Conservation (phyloP, 345 rosid species). For the Pugionium dolabratum region DNA sequence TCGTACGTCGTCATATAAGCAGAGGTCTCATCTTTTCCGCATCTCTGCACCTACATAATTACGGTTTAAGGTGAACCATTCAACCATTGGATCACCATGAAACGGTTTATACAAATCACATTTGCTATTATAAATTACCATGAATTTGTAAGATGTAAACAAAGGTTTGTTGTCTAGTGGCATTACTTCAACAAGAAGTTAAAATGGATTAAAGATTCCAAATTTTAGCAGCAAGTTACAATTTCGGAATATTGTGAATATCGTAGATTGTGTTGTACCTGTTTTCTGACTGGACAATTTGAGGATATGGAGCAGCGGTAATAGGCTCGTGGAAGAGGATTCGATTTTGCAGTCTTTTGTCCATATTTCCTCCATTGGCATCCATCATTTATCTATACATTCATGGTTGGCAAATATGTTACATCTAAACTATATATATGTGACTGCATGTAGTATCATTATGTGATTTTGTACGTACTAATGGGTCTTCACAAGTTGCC, state of each 20-base stretch:
- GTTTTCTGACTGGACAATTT: slow-evolving; percentile 85
- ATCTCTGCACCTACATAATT: slow-evolving; percentile 44
- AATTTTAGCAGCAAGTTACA: background rate
- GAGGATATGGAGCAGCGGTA: slow-evolving; percentile 74
- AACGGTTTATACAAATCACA: background rate
- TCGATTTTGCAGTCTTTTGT: slow-evolving; percentile 85
- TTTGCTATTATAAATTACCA: background rate
- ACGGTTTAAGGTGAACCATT: background rate
- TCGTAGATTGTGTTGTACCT: slow-evolving; percentile 46
- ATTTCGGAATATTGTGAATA: background rate
- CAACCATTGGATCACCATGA: background rate
- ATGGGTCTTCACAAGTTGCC: slow-evolving; percentile 77
- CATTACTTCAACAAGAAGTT: background rate
- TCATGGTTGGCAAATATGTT: background rate
- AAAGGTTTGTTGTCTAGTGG: background rate
- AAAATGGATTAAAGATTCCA: background rate
- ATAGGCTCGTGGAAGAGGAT: slow-evolving; percentile 95
- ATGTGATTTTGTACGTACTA: slow-evolving; percentile 43
- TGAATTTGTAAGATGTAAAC: background rate
- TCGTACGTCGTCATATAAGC: slow-evolving; percentile 45
- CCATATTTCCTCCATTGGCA: slow-evolving; percentile 99
- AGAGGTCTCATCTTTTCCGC: slow-evolving; percentile 42
- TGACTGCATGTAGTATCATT: background rate
- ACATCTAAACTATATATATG: background rate
- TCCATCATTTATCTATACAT: slow-evolving; percentile 72